These are phyloP conservation scores for Esteya vermicola DNA, from an alignment of 2,329 filamentous ascomycete genomes.

Conservation along the genomic window DNA sequence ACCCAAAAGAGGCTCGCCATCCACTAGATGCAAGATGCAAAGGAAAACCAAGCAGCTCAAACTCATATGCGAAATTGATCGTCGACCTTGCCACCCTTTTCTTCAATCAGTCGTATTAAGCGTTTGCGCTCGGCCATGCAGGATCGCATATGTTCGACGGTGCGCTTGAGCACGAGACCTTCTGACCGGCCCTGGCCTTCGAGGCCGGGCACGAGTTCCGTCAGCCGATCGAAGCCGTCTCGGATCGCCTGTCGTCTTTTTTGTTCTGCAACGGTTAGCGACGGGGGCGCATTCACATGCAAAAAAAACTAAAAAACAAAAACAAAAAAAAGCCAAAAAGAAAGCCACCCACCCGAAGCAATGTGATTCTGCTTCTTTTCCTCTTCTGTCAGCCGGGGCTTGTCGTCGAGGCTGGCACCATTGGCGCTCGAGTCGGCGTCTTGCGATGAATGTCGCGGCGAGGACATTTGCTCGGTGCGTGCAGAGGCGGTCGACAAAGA, in stretches of 20 bases:
- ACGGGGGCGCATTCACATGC: not conserved
- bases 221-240: constrained; percentile 69
- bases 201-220: constrained; percentile 66
- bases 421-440: not conserved
- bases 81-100: constrained; percentile 38
- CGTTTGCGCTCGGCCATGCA: constrained; percentile 41
- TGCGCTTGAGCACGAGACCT: constrained; percentile 63
- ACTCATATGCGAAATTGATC: constrained; percentile 13
- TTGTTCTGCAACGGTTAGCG: constrained; percentile 14
- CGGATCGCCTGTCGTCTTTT: constrained; percentile 47
- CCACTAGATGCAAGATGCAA: not conserved
- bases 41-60: not conserved
- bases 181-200: constrained; percentile 76
- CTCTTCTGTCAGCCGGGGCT: constrained; percentile 20
- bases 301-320: not conserved
- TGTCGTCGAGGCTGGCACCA: constrained; percentile 11
- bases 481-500: too few species aligned
- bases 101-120: constrained; percentile 46
- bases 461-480: not conserved
- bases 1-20: not conserved
- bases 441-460: not conserved
- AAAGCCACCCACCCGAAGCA: constrained; percentile 16
- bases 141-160: constrained; percentile 51
- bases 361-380: constrained; percentile 26
- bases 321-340: not conserved